Evolutionary conservation across 371 early-diverging fungal species (phyloP), one percentile per base, ranked within the genome.

Genomic region (Syncephalastrum sp.): DNA sequence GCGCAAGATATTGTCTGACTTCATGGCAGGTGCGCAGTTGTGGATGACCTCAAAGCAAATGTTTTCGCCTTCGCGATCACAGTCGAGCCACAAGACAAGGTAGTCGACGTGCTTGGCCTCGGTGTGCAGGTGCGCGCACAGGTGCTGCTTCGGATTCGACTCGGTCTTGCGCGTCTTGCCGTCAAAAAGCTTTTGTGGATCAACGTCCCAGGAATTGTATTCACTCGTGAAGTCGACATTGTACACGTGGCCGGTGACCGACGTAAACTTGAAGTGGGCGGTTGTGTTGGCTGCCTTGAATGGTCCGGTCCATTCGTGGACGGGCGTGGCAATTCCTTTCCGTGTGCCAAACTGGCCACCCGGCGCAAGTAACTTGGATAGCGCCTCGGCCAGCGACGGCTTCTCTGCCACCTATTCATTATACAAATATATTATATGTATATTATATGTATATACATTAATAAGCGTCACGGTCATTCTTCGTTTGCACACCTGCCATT

Each of bases 51-150:
- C 85, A 54, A 66, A 70, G 33, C 85, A 89, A 53, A 90, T 90
- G 57, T 89, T 85, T 61, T 90, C 90, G 8, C 90, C 90, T 66
- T 89, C 90, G 50, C 89, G 61, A 63, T 90, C 90, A 56, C 88
- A 86, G 69, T 90, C 90, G 33, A 89, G 74, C 90, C 89, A 90
- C 8, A 89, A 71, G 21, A 89, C 72, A 5, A 89, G 61, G 53
- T 76, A 75, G 56, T 83, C 77, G 6, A 74, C 56, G 8, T 68
- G 68, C 55, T 77, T 81, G 1, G 76, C 68, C 45, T 73, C 72
- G 7, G 51, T 63, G 16, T 69, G 63, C 43, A 83, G 57, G 53
- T 79, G 76, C 5, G 70, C 71, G 7, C 70, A 67, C 12, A 88
- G 66, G 53, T 65, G 68, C 70, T 72, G 70, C 60, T 81, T 79